Evolutionary conservation across 768 basidiomycete genomes (phyloP).

Genomic region (Saitozyma podzolica): DNA sequence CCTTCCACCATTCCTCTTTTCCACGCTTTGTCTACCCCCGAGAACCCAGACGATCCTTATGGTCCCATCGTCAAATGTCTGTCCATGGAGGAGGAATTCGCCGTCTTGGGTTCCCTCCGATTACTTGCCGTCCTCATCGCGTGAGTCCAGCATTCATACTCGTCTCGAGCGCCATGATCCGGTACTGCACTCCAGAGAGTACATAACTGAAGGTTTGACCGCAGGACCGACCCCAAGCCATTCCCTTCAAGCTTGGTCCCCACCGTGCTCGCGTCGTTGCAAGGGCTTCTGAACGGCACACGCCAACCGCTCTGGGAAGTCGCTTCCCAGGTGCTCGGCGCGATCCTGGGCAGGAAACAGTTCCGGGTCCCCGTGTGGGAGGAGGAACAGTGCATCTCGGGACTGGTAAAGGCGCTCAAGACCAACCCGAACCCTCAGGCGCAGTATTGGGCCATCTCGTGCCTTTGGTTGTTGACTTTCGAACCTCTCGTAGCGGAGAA

Average conservation of each 20-base stretch:
- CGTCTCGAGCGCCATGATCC: not conserved
- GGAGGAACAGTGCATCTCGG: conserved; percentile 50
- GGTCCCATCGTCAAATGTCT: conserved; percentile 61
- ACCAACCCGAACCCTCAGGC: conserved; percentile 84
- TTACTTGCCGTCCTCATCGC: conserved; percentile 83
- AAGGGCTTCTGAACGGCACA: conserved; percentile 63
- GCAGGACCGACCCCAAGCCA: conserved; percentile 48
- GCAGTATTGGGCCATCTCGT: conserved; percentile 90
- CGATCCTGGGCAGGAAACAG: conserved; percentile 75
- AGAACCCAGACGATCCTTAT: conserved; percentile 37
- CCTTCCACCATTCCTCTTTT: conserved; percentile 45
- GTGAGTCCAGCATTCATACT: conserved; percentile 52
- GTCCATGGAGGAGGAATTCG: conserved; percentile 87
- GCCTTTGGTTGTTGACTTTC: conserved; percentile 91
- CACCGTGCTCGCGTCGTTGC: conserved; percentile 43
- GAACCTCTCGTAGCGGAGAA: conserved; percentile 80
- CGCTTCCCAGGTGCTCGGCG: conserved; percentile 86
- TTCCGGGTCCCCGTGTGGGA: conserved; percentile 80
- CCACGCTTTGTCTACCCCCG: conserved; percentile 31
- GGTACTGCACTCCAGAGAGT: not conserved
- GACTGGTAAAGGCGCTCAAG: conserved; percentile 76
- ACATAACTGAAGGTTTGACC: not conserved
- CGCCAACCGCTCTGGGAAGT: conserved; percentile 65
- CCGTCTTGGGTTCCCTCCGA: conserved; percentile 85
- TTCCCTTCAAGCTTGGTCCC: conserved; percentile 32